Conservation (phyloP, 768 basidiomycete species). For the Lactifluus hygrophoroides region DNA sequence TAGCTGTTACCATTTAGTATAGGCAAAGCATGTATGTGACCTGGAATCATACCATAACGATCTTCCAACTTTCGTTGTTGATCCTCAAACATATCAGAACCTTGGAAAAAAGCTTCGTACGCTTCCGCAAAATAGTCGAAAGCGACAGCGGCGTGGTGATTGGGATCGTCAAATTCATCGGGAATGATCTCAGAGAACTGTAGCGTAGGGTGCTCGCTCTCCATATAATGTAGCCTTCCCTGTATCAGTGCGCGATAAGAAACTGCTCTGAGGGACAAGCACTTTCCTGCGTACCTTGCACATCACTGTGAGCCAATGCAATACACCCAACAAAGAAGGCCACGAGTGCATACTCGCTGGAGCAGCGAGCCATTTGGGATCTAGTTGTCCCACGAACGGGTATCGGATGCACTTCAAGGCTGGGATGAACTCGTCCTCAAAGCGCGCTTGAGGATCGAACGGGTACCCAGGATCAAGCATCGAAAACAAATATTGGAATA, state of each 20-base stretch:
- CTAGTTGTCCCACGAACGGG: constrained; percentile 70
- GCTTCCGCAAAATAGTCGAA: constrained; percentile 64
- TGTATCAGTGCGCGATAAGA: constrained; percentile 8
- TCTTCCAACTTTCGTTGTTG: constrained; percentile 63
- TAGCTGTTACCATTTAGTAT: constrained; percentile 34
- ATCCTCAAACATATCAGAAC: constrained; percentile 59
- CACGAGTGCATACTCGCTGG: constrained; percentile 90
- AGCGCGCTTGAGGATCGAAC: constrained; percentile 43
- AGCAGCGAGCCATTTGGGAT: constrained; percentile 80
- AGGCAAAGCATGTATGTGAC: not conserved
- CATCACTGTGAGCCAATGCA: constrained; percentile 88
- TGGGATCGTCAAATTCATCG: constrained; percentile 66
- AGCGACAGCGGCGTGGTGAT: constrained; percentile 70
- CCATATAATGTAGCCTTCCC: constrained; percentile 39
- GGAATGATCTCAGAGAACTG: constrained; percentile 54
- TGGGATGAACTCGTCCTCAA: constrained; percentile 78
- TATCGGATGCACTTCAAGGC: constrained; percentile 72
- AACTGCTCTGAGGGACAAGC: not conserved
- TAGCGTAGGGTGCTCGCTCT: constrained; percentile 58
- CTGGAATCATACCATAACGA: constrained; percentile 53
- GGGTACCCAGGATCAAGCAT: constrained; percentile 64
- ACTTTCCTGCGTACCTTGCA: constrained; percentile 52
- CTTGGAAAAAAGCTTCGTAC: constrained; percentile 60
- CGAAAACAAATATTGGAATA: constrained; percentile 71
- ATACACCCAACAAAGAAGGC: constrained; percentile 77